These are phyloP conservation scores for Neurospora africana DNA, from an alignment of 495 filamentous ascomycete genomes.

Conservation along the genomic window DNA sequence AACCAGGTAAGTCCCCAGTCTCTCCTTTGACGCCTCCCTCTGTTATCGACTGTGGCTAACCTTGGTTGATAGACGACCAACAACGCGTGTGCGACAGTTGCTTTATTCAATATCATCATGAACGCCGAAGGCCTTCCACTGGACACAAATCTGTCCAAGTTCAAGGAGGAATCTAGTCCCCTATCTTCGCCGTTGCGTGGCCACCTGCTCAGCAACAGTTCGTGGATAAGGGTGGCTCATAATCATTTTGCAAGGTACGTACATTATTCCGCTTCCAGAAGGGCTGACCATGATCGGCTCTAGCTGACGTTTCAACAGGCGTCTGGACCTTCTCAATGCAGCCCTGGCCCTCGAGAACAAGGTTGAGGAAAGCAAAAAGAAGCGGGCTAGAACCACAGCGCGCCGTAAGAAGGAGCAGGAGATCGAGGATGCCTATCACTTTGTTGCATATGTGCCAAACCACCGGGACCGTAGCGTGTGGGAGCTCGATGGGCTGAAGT, in stretches of 20 bases:
- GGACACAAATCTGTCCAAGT: slow-evolving; percentile 53
- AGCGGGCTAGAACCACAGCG: slow-evolving; percentile 10
- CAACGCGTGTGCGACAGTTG: slow-evolving; percentile 82
- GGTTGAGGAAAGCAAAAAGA: slow-evolving; percentile 37
- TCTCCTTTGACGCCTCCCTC: not conserved
- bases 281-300: not conserved
- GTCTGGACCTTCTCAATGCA: slow-evolving; percentile 67
- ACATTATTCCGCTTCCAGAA: not conserved
- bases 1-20: slow-evolving; percentile 57
- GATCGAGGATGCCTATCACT: slow-evolving; percentile 59
- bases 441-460: slow-evolving; percentile 79
- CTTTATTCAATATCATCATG: slow-evolving; percentile 83
- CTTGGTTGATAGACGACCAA: slow-evolving; percentile 47
- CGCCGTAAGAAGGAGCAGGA: slow-evolving; percentile 11
- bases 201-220: slow-evolving; percentile 58
- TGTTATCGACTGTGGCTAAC: not conserved
- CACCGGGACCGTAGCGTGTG: slow-evolving; percentile 52
- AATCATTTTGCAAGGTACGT: slow-evolving; percentile 76
- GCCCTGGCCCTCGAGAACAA: slow-evolving; percentile 62
- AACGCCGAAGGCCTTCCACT: slow-evolving; percentile 55
- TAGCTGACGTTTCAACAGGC: slow-evolving; percentile 23
- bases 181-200: slow-evolving; percentile 67
- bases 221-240: slow-evolving; percentile 69
- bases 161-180: slow-evolving; percentile 58
- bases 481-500: slow-evolving; percentile 82